Conservation (phyloP, 352 stramenopile species). For the Blastocystis sp. region DNA sequence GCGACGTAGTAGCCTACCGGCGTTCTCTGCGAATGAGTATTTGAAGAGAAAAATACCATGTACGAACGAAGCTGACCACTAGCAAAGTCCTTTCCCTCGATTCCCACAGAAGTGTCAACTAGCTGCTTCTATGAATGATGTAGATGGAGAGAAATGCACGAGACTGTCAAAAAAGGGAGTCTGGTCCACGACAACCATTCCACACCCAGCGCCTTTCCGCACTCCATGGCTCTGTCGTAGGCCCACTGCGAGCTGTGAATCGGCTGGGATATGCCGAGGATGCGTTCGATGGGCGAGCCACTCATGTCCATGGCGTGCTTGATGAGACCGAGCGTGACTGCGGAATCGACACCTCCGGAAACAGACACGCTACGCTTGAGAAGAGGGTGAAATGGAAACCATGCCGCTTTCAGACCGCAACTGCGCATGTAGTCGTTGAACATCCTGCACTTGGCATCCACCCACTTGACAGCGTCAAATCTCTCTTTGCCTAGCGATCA, state of each 20-base stretch:
- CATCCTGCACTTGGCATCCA: constrained; percentile 45
- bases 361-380: constrained; percentile 56
- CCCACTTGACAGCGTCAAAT: constrained; percentile 17
- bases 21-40: constrained; percentile 35
- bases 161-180: constrained; percentile 1
- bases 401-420: constrained; percentile 45
- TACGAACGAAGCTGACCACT: constrained; percentile 56
- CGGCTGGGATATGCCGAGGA: constrained; percentile 54
- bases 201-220: constrained; percentile 47
- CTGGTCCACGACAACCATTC: constrained; percentile 52
- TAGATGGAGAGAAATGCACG: background rate
- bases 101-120: background rate
- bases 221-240: constrained; percentile 45
- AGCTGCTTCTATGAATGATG: constrained; percentile 28
- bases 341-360: constrained; percentile 50
- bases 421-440: constrained; percentile 65
- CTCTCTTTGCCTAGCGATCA: background rate
- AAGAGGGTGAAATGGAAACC: background rate
- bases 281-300: constrained; percentile 39
- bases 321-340: constrained; percentile 50
- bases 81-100: constrained; percentile 31
- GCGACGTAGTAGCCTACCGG: constrained; percentile 56
- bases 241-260: constrained; percentile 60
- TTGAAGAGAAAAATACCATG: constrained; percentile 38
- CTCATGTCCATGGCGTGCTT: constrained; percentile 52